Conservation (phyloP, 257 asterid species). For the Penstemon newberryi region DNA sequence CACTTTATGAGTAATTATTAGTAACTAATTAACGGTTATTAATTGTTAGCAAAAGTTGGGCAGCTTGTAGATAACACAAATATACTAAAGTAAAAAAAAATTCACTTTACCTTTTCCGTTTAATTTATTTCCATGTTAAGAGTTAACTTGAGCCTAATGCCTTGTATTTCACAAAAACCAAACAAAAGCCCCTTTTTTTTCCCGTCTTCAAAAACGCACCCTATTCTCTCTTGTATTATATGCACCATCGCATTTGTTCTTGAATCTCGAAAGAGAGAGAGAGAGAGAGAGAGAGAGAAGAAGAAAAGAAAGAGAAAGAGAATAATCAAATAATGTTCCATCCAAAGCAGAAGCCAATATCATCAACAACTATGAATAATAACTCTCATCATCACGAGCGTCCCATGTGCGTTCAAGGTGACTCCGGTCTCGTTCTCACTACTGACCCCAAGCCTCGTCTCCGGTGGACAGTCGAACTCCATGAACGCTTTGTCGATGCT, state of each 20-base stretch:
- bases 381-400: conserved; percentile 26
- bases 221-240: conserved; percentile 12
- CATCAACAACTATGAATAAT: conserved; percentile 15
- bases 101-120: neutral
- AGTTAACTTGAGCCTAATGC: conserved; percentile 24
- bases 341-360: conserved; percentile 27
- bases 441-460: conserved; percentile 70
- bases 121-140: neutral
- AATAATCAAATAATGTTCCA: conserved; percentile 25
- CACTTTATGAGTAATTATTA: neutral
- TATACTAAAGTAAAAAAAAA: neutral
- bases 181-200: conserved; percentile 4
- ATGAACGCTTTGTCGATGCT: conserved; percentile 64
- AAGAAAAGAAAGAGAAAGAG: too few species aligned
- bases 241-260: conserved; percentile 11
- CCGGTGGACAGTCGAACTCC: conserved; percentile 65
- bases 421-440: conserved; percentile 62
- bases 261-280: conserved; percentile 22
- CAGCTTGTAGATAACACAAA: neutral
- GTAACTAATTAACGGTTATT: neutral
- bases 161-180: neutral
- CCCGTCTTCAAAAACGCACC: conserved; percentile 21
- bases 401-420: conserved; percentile 33
- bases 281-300: conserved; percentile 2
- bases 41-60: conserved; percentile 5